A percentile compares a stretch with the other conserved stretches of the same genome.
These are phyloP conservation scores for Ogataea ganodermae DNA, from an alignment of 805 yeast species.

Conservation along the genomic window DNA sequence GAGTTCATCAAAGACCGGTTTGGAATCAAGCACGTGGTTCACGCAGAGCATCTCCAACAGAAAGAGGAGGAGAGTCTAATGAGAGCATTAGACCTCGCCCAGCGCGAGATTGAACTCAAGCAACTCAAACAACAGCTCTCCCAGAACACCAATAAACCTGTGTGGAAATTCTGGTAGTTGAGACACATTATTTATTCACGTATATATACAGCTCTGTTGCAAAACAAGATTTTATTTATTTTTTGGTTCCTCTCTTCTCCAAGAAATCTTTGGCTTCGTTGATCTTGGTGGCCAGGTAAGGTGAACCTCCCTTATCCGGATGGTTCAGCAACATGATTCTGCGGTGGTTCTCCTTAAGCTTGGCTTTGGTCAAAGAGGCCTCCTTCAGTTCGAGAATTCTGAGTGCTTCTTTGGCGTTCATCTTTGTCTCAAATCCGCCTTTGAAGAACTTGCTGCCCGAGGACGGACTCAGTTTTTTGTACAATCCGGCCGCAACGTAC, in stretches of 20 bases:
- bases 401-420: constrained; percentile 86
- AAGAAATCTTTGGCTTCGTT: constrained; percentile 88
- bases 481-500: constrained; percentile 65
- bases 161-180: constrained; percentile 37
- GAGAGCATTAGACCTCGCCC: constrained; percentile 48
- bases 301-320: constrained; percentile 94
- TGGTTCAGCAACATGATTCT: constrained; percentile 85
- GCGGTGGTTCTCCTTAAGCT: constrained; percentile 78
- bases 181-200: neutral
- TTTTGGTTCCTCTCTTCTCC: constrained; percentile 59
- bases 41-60: constrained; percentile 71
- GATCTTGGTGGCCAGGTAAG: constrained; percentile 84
- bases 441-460: constrained; percentile 64
- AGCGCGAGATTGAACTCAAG: constrained; percentile 31
- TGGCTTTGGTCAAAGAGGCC: constrained; percentile 59
- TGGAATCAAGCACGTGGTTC: constrained; percentile 62
- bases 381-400: constrained; percentile 79
- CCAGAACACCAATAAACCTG: constrained; percentile 15
- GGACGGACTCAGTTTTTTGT: constrained; percentile 69
- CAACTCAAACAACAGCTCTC: constrained; percentile 15
- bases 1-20: constrained; percentile 63
- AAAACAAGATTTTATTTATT: constrained; percentile 18
- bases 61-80: constrained; percentile 61
- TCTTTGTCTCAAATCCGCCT: constrained; percentile 92
- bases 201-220: neutral